Evolutionary conservation across 352 stramenopile genomes (phyloP), one percentile per base, ranked within the genome.

Genomic region (Phytophthora crassamura): DNA sequence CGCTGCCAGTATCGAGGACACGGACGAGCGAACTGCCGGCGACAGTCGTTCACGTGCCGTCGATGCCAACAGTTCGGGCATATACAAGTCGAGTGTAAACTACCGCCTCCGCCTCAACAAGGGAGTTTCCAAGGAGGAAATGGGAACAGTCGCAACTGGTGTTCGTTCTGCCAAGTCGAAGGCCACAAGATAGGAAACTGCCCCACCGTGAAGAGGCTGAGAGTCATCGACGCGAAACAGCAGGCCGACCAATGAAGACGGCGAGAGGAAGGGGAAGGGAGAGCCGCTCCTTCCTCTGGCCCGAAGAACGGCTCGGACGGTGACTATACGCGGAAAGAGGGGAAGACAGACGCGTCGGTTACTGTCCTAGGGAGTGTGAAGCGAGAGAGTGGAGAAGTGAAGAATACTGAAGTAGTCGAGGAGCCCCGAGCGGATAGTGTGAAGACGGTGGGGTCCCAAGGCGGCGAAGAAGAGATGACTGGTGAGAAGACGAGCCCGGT

Each of bases 211-310:
- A 45, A 30, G 39, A 18, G 14, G n/a, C n/a, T 22, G 14, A 45
- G 39, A 8, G 14, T 12, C 39, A n/a, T 22, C 14, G 39, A 45
- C n/a, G 39, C 39, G 5, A 22, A 45, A n/a, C 39, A 45, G 8
- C 39, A 45, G 3, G n/a, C 14, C 39, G 39, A 28, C 1, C 45
- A 53, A 41, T 41, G 46, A 53, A 14, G n/a, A 35, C 28, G 46
- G 8, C 46, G n/a, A 14, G 30, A 53, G 46, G 46, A 35, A 16
- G 46, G 46, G 9, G 41, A 32, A 48, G 41, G 41, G n/a, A 15
- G 16, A n/a, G 41, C 32, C 16, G 16, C 41, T 48, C 41, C 41
- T 48, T 48, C 41, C 41, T 48, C 41, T 48, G 4, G 41, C 10
- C 41, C 0, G 16, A 7, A n/a, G 7, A 15, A 33, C 16, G 41